Conservation (phyloP, 2,329 filamentous ascomycete species). For the Knoxdaviesia capensis region DNA sequence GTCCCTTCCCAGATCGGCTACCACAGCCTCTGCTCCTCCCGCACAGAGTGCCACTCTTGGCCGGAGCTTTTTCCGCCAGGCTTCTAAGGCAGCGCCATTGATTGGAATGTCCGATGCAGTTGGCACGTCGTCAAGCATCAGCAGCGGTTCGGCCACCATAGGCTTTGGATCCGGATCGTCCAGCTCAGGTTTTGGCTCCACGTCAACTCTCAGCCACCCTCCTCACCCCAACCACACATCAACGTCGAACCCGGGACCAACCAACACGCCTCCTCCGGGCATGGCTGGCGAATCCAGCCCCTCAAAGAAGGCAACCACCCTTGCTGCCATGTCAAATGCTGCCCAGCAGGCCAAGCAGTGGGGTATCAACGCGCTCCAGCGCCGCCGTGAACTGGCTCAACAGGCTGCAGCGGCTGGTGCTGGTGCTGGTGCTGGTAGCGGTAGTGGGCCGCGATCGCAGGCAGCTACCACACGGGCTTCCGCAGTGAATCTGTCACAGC, state of each 20-base stretch:
- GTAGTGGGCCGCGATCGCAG: not conserved
- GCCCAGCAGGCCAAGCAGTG: slow-evolving; percentile 36
- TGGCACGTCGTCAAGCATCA: too few species aligned
- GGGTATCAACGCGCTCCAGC: slow-evolving; percentile 36
- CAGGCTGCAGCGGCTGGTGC: slow-evolving; percentile 2
- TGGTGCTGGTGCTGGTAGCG: not conserved
- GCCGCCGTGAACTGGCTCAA: slow-evolving; percentile 21
- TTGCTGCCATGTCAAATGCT: slow-evolving; percentile 33
- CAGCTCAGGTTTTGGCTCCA: not conserved
- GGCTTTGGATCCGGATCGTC: not conserved
- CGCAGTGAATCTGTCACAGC: slow-evolving; percentile 33
- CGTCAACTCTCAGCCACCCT: not conserved
- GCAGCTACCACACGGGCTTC: not conserved
- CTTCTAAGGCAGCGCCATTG: too few species aligned
- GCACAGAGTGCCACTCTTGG: too few species aligned
- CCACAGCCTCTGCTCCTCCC: too few species aligned
- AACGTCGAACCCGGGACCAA: not conserved
- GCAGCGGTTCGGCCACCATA: too few species aligned
- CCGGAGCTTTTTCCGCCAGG: too few species aligned
- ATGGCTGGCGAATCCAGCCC: not conserved
- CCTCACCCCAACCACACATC: not conserved
- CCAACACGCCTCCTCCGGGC: not conserved
- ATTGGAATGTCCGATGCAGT: too few species aligned
- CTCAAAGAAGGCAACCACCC: slow-evolving; percentile 7
- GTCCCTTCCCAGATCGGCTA: too few species aligned